These are phyloP conservation scores for Lotmaria passim DNA, from an alignment of 208 protist species.

Conservation along the genomic window DNA sequence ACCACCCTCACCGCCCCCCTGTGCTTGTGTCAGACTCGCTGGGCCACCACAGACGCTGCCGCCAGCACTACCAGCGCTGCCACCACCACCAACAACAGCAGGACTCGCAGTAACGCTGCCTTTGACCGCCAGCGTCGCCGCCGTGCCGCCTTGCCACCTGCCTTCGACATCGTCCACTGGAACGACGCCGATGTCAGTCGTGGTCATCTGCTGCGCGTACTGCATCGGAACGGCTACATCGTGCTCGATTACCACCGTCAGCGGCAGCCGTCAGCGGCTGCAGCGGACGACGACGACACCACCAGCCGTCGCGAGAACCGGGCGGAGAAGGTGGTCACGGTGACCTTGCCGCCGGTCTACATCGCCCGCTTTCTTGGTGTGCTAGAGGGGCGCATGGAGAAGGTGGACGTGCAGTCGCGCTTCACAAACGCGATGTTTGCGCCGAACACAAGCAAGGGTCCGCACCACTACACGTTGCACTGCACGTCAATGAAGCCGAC, in stretches of 20 bases:
- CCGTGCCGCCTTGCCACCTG: conserved; percentile 55
- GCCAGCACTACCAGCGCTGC: conserved; percentile 19
- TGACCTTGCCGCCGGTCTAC: conserved; percentile 83
- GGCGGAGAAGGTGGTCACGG: conserved; percentile 74
- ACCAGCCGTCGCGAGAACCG: conserved; percentile 23
- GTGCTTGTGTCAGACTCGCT: conserved; percentile 5
- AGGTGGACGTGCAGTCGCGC: conserved; percentile 80
- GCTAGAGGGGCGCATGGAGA: conserved; percentile 75
- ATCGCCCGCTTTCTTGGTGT: conserved; percentile 84
- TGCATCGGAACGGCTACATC: conserved; percentile 80
- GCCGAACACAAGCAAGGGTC: conserved; percentile 43
- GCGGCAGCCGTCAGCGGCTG: not conserved
- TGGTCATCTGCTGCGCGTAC: conserved; percentile 77
- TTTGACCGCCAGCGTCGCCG: conserved; percentile 35
- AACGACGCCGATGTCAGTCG: conserved; percentile 68
- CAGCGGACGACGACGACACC: conserved; percentile 10
- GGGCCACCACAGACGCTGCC: conserved; percentile 26
- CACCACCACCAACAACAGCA: conserved; percentile 24
- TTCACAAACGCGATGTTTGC: conserved; percentile 80
- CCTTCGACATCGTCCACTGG: conserved; percentile 90
- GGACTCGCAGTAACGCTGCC: conserved; percentile 13
- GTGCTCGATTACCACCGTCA: conserved; percentile 85
- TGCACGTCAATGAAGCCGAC: conserved; percentile 67
- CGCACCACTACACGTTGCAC: conserved; percentile 61
- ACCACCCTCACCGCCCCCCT: not conserved